Evolutionary conservation across 208 protist genomes (phyloP).

Genomic region (Herpetomonas tarakana): DNA sequence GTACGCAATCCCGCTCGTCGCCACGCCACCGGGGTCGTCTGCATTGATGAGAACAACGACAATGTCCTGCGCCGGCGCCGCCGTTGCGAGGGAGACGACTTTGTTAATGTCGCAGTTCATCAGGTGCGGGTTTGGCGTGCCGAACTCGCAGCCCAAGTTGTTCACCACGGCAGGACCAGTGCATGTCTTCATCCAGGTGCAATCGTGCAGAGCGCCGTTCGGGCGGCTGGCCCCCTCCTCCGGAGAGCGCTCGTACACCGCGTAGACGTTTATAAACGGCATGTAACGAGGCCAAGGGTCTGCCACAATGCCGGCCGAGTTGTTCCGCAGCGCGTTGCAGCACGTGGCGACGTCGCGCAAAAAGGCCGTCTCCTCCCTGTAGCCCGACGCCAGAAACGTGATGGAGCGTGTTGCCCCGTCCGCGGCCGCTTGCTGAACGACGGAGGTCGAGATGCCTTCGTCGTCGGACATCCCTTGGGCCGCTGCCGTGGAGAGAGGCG

Average conservation of each 20-base stretch:
- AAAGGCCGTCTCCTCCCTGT: conserved; percentile 32
- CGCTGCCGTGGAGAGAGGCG: too few relatives aligned
- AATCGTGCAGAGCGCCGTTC: conserved; percentile 10
- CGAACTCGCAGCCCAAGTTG: conserved; percentile 43
- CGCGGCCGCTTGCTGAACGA: conserved; percentile 23
- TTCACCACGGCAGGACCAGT: conserved; percentile 10
- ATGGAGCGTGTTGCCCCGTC: conserved; percentile 36
- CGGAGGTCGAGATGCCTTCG: not conserved
- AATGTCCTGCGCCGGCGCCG: conserved; percentile 36
- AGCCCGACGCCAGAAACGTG: conserved; percentile 64
- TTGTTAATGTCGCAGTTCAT: conserved; percentile 31
- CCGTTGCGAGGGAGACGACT: conserved; percentile 22
- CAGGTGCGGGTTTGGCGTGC: conserved; percentile 30
- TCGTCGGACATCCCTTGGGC: too few relatives aligned
- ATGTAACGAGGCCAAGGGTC: conserved; percentile 64
- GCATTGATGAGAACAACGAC: conserved; percentile 59
- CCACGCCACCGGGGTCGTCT: conserved; percentile 19
- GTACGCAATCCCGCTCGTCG: conserved; percentile 34
- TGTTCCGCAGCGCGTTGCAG: conserved; percentile 34
- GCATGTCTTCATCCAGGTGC: conserved; percentile 23
- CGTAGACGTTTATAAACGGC: conserved; percentile 48
- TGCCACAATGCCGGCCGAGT: conserved; percentile 26
- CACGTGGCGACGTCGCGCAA: conserved; percentile 31
- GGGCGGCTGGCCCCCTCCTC: conserved; percentile 17
- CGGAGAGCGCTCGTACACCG: conserved; percentile 43